These are phyloP conservation scores for Clonostachys chloroleuca DNA, from an alignment of 2,329 filamentous ascomycete species.

Conservation along the genomic window DNA sequence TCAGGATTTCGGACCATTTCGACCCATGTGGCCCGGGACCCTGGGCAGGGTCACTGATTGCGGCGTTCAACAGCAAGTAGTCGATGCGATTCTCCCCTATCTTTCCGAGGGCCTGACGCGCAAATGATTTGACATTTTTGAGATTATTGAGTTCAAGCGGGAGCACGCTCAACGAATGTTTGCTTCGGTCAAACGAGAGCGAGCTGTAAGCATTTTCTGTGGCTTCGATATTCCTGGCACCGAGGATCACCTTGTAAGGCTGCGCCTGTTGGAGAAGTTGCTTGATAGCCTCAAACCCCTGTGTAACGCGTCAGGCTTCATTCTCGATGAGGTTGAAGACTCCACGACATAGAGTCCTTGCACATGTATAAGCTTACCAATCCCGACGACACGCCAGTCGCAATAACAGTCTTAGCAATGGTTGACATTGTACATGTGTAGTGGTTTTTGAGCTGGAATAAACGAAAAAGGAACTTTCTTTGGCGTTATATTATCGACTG, in stretches of 20 bases:
- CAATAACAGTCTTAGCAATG: slow-evolving; percentile 42
- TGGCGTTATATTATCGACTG: too few species aligned
- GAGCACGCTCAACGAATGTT: slow-evolving; percentile 36
- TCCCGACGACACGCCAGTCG: slow-evolving; percentile 44
- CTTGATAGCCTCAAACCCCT: slow-evolving; percentile 49
- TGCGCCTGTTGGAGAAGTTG: slow-evolving; percentile 39
- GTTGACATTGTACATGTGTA: slow-evolving; percentile 21
- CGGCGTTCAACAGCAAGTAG: slow-evolving; percentile 46
- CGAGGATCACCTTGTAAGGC: slow-evolving; percentile 43
- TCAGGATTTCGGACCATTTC: slow-evolving; percentile 42
- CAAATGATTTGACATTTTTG: slow-evolving; percentile 38
- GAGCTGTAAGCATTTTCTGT: slow-evolving; percentile 34
- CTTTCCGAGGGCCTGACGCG: slow-evolving; percentile 32
- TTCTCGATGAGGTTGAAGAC: neutral
- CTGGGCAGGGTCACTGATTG: slow-evolving; percentile 23
- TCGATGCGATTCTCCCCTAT: slow-evolving; percentile 37
- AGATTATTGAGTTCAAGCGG: slow-evolving; percentile 43
- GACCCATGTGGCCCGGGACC: slow-evolving; percentile 30
- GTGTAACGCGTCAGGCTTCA: neutral
- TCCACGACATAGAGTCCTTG: neutral
- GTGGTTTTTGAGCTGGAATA: too few species aligned
- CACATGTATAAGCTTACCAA: slow-evolving; percentile 25
- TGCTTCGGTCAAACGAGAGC: slow-evolving; percentile 31
- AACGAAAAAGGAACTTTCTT: too few species aligned
- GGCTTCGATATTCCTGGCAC: slow-evolving; percentile 35